These are phyloP conservation scores for Fusarium liriodendri DNA, from an alignment of 2,329 filamentous ascomycete species.

Conservation along the genomic window DNA sequence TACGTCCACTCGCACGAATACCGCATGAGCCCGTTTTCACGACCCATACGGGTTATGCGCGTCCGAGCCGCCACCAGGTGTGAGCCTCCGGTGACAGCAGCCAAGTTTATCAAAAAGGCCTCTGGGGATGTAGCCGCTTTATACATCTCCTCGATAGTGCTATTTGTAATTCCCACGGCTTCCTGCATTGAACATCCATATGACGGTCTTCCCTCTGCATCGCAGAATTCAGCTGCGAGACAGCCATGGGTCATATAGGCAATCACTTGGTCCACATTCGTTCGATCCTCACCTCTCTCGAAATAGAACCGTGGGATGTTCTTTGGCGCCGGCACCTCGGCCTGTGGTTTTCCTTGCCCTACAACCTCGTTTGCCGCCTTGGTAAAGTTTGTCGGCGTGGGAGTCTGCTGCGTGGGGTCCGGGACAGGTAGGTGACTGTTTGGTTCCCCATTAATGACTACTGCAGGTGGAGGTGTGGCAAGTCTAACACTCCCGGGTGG, in stretches of 20 bases:
- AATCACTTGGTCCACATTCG: constrained; percentile 68
- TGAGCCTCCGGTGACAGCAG: constrained; percentile 66
- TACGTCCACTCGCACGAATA: constrained; percentile 69
- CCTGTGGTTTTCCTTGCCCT: constrained; percentile 12
- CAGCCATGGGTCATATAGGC: constrained; percentile 64
- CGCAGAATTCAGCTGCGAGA: constrained; percentile 63
- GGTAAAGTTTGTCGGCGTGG: constrained; percentile 28
- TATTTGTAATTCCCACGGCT: constrained; percentile 63
- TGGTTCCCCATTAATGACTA: constrained; percentile 35
- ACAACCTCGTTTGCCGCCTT: constrained; percentile 34
- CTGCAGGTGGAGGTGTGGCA: constrained; percentile 64
- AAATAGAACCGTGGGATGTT: constrained; percentile 48
- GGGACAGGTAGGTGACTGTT: neutral
- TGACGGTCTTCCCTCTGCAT: constrained; percentile 56
- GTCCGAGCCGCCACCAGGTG: constrained; percentile 59
- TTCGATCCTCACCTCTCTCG: constrained; percentile 57
- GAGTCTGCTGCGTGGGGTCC: neutral
- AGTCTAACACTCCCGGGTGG: constrained; percentile 70
- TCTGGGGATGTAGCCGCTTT: constrained; percentile 63
- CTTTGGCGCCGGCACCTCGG: constrained; percentile 10
- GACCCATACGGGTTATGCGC: constrained; percentile 57
- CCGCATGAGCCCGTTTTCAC: constrained; percentile 53
- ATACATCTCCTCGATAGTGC: constrained; percentile 65
- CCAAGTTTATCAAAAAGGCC: constrained; percentile 69
- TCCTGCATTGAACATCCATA: constrained; percentile 62